Base-by-base conservation (phyloP, 108 stramenopile species). In the Asterionellopsis glacialis region DNA sequence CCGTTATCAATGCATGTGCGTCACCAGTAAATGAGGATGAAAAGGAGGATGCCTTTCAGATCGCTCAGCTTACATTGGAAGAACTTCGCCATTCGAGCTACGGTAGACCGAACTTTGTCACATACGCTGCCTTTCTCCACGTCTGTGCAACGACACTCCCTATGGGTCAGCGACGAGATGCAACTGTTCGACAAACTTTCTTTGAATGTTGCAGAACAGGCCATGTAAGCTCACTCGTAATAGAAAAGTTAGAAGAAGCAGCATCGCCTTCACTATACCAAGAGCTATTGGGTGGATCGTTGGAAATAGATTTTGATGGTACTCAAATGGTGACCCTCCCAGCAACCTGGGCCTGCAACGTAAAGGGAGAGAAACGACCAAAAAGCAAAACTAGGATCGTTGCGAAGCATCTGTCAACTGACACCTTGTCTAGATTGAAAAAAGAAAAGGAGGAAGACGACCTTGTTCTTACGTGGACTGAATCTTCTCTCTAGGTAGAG, bases 1-100 rank as follows among this genome's bases (percentile, higher is more conserved):
- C 85, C 13, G 85, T 86, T 9, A 51, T 86, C 55, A 86, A 86
- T 57, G 85, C 85, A 0, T 86, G 85, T 47, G 81, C 81, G n/a
- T 69, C 73, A 41, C 65, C 85, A 0, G 50, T 69, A 13, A 64
- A 69, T 28, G 65, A 66, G 39, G 38, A 63, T 13, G 77, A 84
- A 61, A 69, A 68, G 26, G 73, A 75, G 48, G 58, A 63, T 48
- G 59, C 69, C 9, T 75, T 79, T 51, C 43, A 28, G 1, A 59
- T 74, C 16, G 73, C 73, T 11, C 45, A 55, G 38, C 61, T 57
- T 0, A 44, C 60, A 6, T 63, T 67, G 66, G 61, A 60, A 5
- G 61, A 74, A 58, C 28, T 80, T 43, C 23, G 43, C 11, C 25
- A 58, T 0, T 65, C 61, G 21, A 65, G 47, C 27, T 73, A 75